Conservation (phyloP, 345 rosid genomes). For the Brassica juncea region DNA sequence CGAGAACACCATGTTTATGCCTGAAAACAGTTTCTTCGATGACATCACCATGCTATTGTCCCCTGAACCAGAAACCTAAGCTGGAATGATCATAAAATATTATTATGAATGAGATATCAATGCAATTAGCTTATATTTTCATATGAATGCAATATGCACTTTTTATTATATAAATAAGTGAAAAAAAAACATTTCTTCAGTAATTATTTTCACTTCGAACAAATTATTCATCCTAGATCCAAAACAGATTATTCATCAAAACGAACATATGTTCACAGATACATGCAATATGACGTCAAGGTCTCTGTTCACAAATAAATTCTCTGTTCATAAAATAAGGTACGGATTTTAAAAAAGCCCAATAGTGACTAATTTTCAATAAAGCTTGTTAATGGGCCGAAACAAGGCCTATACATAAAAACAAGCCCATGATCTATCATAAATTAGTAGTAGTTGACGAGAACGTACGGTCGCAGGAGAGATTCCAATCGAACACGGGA, state of each 20-base stretch:
- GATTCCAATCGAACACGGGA: background rate
- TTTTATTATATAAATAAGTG: background rate
- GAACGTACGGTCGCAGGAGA: conserved; percentile 9
- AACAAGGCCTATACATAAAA: conserved; percentile 1
- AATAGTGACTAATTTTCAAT: background rate
- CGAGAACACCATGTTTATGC: background rate
- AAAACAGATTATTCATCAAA: background rate
- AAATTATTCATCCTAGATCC: background rate
- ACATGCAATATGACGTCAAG: too few species aligned
- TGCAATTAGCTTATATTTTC: background rate
- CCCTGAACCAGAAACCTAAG: background rate
- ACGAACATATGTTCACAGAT: background rate
- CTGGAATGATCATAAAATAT: background rate
- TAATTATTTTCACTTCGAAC: background rate
- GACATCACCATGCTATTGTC: background rate
- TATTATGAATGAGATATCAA: background rate
- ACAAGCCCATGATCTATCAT: background rate
- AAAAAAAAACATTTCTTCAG: background rate
- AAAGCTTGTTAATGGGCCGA: background rate
- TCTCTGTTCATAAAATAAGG: too few species aligned
- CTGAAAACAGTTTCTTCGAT: background rate
- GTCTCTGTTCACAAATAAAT: too few species aligned
- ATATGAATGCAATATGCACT: background rate
- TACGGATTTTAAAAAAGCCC: background rate
- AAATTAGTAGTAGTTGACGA: background rate